Percentiles rank a stretch among this genome's conserved stretches.
These are phyloP conservation scores for Calonectria hongkongensis DNA, from an alignment of 2,329 filamentous ascomycete genomes.

Conservation along the genomic window DNA sequence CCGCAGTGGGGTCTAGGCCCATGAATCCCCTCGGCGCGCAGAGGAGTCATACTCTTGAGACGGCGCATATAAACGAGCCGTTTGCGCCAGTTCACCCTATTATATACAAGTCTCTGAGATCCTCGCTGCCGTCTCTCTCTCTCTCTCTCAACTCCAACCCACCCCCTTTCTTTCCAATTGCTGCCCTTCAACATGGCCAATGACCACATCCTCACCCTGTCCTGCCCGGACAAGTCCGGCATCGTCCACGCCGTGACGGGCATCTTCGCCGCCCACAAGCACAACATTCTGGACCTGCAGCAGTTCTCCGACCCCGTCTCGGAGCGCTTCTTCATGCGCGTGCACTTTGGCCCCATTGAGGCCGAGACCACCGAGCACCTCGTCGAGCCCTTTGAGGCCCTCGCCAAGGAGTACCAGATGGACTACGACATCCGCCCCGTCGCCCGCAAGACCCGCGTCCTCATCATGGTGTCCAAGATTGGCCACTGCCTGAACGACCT, in stretches of 20 bases:
- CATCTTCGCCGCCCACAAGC: conserved; percentile 81
- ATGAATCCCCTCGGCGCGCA: conserved; percentile 30
- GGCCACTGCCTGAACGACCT: conserved; percentile 91
- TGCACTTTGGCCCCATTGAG: conserved; percentile 82
- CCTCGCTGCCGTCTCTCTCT: not conserved
- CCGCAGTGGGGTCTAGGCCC: conserved; percentile 53
- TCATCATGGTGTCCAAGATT: conserved; percentile 94
- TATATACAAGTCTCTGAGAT: conserved; percentile 7
- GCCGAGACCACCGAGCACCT: conserved; percentile 70
- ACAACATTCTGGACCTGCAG: conserved; percentile 90
- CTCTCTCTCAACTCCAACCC: conserved; percentile 18
- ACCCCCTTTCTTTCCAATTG: conserved; percentile 10
- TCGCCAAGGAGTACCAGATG: conserved; percentile 80
- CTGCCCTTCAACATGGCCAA: conserved; percentile 59
- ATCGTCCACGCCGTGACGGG: conserved; percentile 91
- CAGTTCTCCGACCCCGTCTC: conserved; percentile 87
- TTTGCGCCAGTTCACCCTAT: conserved; percentile 6
- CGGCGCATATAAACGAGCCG: conserved; percentile 1
- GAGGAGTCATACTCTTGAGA: conserved; percentile 29
- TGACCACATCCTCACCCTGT: conserved; percentile 86
- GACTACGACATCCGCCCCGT: conserved; percentile 82
- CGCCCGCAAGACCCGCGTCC: conserved; percentile 81
- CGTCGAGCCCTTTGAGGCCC: conserved; percentile 72
- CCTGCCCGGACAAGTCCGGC: conserved; percentile 88
- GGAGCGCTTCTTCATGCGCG: conserved; percentile 90